Evolutionary conservation across 2,329 filamentous ascomycete genomes (phyloP).

Genomic region (Fusarium sp.): DNA sequence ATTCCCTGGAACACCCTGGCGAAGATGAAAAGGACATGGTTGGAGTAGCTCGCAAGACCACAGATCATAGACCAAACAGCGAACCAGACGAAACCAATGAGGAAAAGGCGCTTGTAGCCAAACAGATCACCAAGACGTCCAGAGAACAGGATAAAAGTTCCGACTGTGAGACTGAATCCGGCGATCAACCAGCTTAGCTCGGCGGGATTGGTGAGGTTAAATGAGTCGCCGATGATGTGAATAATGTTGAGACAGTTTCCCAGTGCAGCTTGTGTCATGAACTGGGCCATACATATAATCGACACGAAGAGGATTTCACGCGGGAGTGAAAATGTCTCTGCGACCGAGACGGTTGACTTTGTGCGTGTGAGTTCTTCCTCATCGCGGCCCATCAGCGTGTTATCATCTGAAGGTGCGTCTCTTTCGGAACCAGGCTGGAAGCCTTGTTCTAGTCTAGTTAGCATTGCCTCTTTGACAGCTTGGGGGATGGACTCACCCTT

Average conservation of each 20-base stretch:
- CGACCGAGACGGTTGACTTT: constrained; percentile 42
- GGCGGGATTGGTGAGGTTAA: constrained; percentile 38
- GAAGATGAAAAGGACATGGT: constrained; percentile 61
- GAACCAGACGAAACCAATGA: constrained; percentile 68
- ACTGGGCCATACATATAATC: constrained; percentile 44
- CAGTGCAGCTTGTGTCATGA: constrained; percentile 45
- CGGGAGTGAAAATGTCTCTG: constrained; percentile 36
- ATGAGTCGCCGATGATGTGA: constrained; percentile 42
- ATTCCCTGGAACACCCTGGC: constrained; percentile 70
- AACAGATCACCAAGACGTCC: constrained; percentile 70
- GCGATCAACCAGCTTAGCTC: constrained; percentile 65
- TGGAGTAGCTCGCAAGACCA: constrained; percentile 58
- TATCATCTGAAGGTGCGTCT: constrained; percentile 29
- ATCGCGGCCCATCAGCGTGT: constrained; percentile 24
- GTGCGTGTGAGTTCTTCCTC: constrained; percentile 39
- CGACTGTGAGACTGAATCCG: constrained; percentile 67
- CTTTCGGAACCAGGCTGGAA: constrained; percentile 15
- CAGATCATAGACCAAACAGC: constrained; percentile 64
- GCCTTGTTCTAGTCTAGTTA: constrained; percentile 18
- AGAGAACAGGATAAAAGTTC: constrained; percentile 69
- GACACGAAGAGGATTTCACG: constrained; percentile 41
- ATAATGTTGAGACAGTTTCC: constrained; percentile 46
- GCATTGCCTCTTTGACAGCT: rapidly evolving
- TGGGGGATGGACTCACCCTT: background rate
- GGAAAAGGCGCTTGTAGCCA: constrained; percentile 68